A percentile compares a stretch with the other conserved stretches of the same genome.
These are phyloP conservation scores for Aegilops umbellulata DNA, from an alignment of 176 grass and related monocot genomes.

Conservation along the genomic window DNA sequence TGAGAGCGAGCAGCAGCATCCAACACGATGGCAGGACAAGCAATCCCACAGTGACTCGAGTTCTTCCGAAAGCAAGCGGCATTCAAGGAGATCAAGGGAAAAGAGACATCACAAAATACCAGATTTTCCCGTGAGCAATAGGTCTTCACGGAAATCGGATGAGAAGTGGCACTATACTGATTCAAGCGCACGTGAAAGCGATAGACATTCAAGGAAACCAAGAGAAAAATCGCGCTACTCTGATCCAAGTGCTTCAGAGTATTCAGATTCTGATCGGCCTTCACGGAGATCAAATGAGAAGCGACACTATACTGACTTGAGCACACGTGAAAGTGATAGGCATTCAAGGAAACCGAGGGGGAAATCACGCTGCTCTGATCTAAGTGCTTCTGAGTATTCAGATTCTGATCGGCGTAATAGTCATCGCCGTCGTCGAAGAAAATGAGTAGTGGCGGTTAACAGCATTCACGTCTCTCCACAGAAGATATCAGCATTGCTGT, in stretches of 20 bases:
- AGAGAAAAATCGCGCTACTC: slow-evolving; percentile 15
- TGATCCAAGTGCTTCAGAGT: slow-evolving; percentile 36
- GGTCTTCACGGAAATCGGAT: neutral
- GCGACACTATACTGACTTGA: neutral
- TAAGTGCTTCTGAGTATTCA: slow-evolving; percentile 31
- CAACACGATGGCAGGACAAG: neutral
- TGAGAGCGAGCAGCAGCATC: slow-evolving; percentile 13
- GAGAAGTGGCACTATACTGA: slow-evolving; percentile 19
- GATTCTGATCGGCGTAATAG: slow-evolving; percentile 19
- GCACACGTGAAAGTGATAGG: neutral
- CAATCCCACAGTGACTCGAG: slow-evolving; percentile 13
- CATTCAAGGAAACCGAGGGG: slow-evolving; percentile 33
- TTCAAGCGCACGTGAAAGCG: neutral
- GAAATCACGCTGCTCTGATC: slow-evolving; percentile 24
- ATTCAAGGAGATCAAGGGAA: slow-evolving; percentile 28
- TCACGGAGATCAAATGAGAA: neutral
- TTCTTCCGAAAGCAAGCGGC: slow-evolving; percentile 20
- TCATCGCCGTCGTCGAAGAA: slow-evolving; percentile 29
- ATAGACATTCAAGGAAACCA: slow-evolving; percentile 33
- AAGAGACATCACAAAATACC: slow-evolving; percentile 3
- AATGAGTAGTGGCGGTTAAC: neutral
- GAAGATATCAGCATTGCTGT: neutral
- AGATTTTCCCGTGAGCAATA: slow-evolving; percentile 13
- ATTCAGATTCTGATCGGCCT: slow-evolving; percentile 25
- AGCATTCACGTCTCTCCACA: neutral